These are phyloP conservation scores for Phytophthora sp. DNA, from an alignment of 352 stramenopile species.

Conservation along the genomic window DNA sequence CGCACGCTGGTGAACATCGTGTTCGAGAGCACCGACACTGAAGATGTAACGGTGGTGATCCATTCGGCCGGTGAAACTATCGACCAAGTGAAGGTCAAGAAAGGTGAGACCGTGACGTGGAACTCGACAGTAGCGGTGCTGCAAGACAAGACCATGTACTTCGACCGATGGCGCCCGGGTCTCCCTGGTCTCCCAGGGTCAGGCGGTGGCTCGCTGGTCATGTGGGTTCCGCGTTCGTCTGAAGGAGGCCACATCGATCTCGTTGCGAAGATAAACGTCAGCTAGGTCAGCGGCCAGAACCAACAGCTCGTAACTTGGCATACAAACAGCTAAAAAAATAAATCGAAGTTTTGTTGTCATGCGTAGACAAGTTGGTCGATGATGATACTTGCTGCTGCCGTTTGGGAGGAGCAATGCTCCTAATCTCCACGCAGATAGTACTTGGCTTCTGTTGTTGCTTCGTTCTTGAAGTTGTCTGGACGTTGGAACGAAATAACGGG, in stretches of 20 bases:
- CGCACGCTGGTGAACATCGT: conserved; percentile 34
- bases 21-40: conserved; percentile 43
- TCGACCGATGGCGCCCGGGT: conserved; percentile 56
- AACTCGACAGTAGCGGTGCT: conserved; percentile 38
- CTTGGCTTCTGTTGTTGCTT: no score
- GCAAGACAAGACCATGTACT: conserved; percentile 59
- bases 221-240: conserved; percentile 46
- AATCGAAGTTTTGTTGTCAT: no score
- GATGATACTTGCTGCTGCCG: no score
- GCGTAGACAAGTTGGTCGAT: no score
- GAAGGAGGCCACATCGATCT: conserved; percentile 43
- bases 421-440: no score
- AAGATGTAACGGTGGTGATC: conserved; percentile 52
- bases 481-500: no score
- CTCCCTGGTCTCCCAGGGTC: conserved; percentile 47
- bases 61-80: conserved; percentile 45
- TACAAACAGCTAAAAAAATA: no score
- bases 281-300: no score
- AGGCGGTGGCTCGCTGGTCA: conserved; percentile 45
- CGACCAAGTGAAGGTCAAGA: conserved; percentile 40
- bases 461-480: no score
- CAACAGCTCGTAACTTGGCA: no score
- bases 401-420: no score
- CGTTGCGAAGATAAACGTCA: conserved; percentile 50
- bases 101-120: conserved; percentile 41